phyloP scores from a whole-genome alignment of 192 early-diverging fungal genomes.

The Entophlyctis helioformis region DNA sequence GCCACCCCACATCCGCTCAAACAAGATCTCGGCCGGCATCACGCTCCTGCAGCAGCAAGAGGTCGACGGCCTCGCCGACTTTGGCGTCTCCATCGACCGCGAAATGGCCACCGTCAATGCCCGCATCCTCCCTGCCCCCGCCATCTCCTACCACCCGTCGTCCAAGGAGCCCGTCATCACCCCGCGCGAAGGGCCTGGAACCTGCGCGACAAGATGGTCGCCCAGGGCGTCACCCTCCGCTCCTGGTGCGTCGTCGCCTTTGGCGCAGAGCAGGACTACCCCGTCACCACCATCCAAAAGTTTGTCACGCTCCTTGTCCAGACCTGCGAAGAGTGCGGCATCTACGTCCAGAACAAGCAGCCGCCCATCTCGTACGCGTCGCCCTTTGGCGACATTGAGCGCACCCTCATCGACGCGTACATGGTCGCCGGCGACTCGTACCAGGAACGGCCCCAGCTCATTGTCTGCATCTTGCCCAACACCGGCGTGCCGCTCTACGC shows the following conservation, averaged over 20 bases:
- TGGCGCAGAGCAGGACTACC: conserved; percentile 38
- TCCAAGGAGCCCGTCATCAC: conserved; percentile 47
- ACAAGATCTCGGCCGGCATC: conserved; percentile 73
- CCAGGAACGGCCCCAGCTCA: conserved; percentile 59
- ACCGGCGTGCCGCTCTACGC: conserved; percentile 72
- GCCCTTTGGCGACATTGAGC: conserved; percentile 55
- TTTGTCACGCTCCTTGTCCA: conserved; percentile 67
- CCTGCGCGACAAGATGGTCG: conserved; percentile 67
- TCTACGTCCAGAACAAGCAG: conserved; percentile 38
- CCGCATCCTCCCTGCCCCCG: conserved; percentile 68
- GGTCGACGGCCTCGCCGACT: conserved; percentile 65
- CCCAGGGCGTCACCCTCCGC: conserved; percentile 58
- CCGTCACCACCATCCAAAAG: conserved; percentile 38
- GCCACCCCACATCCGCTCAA: conserved; percentile 67
- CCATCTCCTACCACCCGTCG: conserved; percentile 56
- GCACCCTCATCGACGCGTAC: conserved; percentile 58
- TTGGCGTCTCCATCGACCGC: conserved; percentile 55
- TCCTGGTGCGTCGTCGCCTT: conserved; percentile 78
- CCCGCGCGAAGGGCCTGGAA: conserved; percentile 77
- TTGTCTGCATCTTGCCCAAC: conserved; percentile 72
- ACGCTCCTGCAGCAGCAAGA: conserved; percentile 49
- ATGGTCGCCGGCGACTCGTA: conserved; percentile 51
- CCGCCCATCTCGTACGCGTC: conserved; percentile 45
- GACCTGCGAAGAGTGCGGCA: conserved; percentile 60
- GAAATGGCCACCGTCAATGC: conserved; percentile 61